phyloP scores from a whole-genome alignment of 2,329 filamentous ascomycete genomes.

The Fusarium sterilihyphosum region DNA sequence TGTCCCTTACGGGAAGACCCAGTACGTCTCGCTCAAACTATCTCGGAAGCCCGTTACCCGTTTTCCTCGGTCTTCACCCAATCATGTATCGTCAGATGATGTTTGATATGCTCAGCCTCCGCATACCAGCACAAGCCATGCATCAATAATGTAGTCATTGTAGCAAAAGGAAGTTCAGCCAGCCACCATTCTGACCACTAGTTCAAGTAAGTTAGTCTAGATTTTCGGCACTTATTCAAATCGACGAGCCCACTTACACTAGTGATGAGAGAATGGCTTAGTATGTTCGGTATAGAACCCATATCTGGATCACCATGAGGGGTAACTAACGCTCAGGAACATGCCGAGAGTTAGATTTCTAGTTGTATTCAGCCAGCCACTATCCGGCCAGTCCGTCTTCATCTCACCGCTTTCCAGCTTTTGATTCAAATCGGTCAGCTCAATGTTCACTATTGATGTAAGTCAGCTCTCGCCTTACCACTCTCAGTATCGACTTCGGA shows the following conservation, averaged over 20 bases:
- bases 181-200: background rate
- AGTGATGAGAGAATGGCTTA: rapidly evolving
- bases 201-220: background rate
- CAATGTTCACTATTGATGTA: background rate
- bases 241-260: rapidly evolving
- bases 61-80: background rate
- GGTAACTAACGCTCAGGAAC: too few species aligned
- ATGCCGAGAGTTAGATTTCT: background rate
- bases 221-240: background rate
- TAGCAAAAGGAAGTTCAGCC: background rate
- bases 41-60: background rate
- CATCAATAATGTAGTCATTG: background rate
- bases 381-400: background rate
- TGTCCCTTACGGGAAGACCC: background rate
- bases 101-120: background rate
- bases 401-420: background rate
- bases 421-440: background rate
- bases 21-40: background rate
- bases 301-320: background rate
- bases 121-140: background rate
- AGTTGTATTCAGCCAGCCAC: background rate
- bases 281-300: background rate
- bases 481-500: background rate
- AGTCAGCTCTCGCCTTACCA: background rate
- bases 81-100: background rate